Conservation (phyloP, 148 eudicot genomes). For the Silene latifolia region DNA sequence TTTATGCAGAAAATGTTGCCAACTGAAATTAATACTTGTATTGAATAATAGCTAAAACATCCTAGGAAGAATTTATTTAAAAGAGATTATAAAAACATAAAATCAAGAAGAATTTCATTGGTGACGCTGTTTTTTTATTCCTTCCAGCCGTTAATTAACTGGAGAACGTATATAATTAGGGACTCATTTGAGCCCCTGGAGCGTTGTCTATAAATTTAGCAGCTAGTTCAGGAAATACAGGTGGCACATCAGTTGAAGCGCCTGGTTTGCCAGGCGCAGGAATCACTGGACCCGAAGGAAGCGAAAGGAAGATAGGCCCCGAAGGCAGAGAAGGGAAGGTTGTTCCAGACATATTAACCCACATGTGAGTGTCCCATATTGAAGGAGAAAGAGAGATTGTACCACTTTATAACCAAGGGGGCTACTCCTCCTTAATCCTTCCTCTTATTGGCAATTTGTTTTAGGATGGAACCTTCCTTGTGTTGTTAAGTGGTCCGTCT, state of each 20-base stretch:
- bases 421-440: too few relatives aligned
- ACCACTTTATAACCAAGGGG: too few relatives aligned
- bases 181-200: constrained; percentile 8
- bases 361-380: too few relatives aligned
- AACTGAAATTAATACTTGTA: not conserved
- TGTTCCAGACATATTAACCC: too few relatives aligned
- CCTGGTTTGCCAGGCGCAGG: constrained; percentile 7
- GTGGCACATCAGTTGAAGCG: constrained; percentile 5
- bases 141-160: too few relatives aligned
- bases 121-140: not conserved
- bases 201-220: not conserved
- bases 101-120: not conserved
- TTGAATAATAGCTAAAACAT: not conserved
- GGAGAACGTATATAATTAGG: not conserved
- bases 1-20: not conserved
- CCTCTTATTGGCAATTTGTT: too few relatives aligned
- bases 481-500: too few relatives aligned
- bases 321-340: constrained; percentile 17
- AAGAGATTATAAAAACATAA: not conserved
- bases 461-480: too few relatives aligned
- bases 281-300: constrained; percentile 6
- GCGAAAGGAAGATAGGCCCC: constrained; percentile 4
- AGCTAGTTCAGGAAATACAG: constrained; percentile 10
- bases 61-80: constrained; percentile 2
- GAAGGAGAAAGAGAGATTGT: too few relatives aligned